These are phyloP conservation scores for Apophysomyces trapeziformis DNA, from an alignment of 371 early-diverging fungal species.

Conservation along the genomic window DNA sequence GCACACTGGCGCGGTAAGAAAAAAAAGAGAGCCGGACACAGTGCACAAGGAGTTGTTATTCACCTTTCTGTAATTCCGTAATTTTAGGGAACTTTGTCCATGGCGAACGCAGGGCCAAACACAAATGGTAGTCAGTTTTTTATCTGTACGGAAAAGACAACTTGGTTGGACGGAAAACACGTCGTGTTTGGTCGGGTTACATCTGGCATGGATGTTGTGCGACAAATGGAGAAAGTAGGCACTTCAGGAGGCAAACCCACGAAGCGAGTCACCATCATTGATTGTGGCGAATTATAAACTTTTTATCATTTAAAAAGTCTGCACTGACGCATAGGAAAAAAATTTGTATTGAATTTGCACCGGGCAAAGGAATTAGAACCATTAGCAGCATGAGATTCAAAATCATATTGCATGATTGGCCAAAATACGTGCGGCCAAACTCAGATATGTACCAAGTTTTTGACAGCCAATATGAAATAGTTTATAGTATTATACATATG, in stretches of 20 bases:
- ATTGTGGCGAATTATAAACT: conserved; percentile 63
- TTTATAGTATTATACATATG: too few species aligned
- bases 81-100: conserved; percentile 64
- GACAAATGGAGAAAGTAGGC: conserved; percentile 73
- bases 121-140: conserved; percentile 99
- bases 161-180: conserved; percentile 98
- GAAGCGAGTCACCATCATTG: conserved; percentile 60
- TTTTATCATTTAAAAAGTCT: too few species aligned
- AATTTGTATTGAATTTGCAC: too few species aligned
- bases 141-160: conserved; percentile 60
- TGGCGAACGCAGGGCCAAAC: conserved; percentile 93
- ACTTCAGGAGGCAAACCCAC: conserved; percentile 59
- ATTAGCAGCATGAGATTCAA: too few species aligned
- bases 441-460: too few species aligned
- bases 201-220: conserved; percentile 77
- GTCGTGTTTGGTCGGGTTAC: conserved; percentile 96
- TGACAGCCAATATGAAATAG: too few species aligned
- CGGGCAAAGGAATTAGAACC: too few species aligned
- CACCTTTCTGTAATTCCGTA: conserved; percentile 17
- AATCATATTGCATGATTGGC: too few species aligned
- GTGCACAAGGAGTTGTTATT: not conserved
- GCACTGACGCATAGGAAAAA: conserved; percentile 16
- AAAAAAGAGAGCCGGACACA: not conserved
- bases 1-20: conserved; percentile 84
- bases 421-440: too few species aligned